Base-by-base conservation (phyloP, 2,329 filamentous ascomycete genomes). In the Drechslerella coelobrocha region DNA sequence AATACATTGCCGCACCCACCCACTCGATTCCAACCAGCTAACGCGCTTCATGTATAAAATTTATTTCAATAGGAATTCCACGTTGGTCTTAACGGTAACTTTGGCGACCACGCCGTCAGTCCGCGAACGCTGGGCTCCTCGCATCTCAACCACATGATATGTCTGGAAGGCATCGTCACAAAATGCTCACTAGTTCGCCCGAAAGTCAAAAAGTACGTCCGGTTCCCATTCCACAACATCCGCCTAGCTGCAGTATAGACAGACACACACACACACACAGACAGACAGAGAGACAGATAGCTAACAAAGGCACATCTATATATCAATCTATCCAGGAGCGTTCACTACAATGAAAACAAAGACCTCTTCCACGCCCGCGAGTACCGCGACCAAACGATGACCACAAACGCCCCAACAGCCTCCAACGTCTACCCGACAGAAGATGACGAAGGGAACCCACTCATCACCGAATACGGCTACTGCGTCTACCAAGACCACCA, bases 341-440 rank as follows among this genome's bases (percentile, higher is more conserved):
- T 99, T 57, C 94, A 99, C 79, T 97, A 92, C 81, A 96, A 91
- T 76, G 92, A 97, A 80, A 86, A 81, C 73, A 92, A 91, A 79
- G 85, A 91, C 73, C 89, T 89, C 41, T 99, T 97, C 75, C 87
- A 93, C 76, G 92, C 90, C 77, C 86, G 92, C 73, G 91, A 94
- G 78, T 99, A 99, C 79, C 86, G 88, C 75, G 94, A 99, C 79
- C 93, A 97, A 82, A 99, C 94, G 1, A 99, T 97, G 93, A 93
- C 90, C 26, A 84, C 85, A 57, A 94, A 89, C 77, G 92, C 91
- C 19, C 88, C 90, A 29, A 91, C 91, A 10, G 97, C 90, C 73
- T 89, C 91, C n/a, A 75, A 74, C 61, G 74, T 75, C 61, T 76
- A 76, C 66, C 75, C 75, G 21, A 75, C 74, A 31, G 75, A 76